Conservation (phyloP, 176 grass and related monocot species). For the Elaeis guineensis region DNA sequence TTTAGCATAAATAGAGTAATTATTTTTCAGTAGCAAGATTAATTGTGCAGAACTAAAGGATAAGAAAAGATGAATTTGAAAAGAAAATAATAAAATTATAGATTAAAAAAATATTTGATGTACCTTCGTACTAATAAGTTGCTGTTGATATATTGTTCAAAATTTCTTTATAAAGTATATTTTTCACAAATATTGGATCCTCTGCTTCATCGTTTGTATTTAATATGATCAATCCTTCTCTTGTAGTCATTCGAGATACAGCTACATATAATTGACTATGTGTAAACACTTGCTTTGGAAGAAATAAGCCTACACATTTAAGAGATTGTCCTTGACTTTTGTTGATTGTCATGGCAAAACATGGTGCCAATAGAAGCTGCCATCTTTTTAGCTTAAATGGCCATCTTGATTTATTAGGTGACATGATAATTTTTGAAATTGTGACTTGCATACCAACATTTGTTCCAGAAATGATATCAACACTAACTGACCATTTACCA, state of each 20-base stretch:
- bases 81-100: too few relatives aligned
- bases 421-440: not conserved
- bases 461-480: not conserved
- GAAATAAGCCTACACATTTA: not conserved
- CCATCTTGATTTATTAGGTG: not conserved
- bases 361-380: not conserved
- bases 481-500: not conserved
- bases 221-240: not conserved
- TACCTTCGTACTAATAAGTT: not conserved
- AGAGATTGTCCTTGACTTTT: not conserved
- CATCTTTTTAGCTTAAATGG: not conserved
- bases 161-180: not conserved
- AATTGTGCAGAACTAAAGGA: too few relatives aligned
- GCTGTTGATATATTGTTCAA: not conserved
- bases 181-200: not conserved
- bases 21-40: too few relatives aligned
- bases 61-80: too few relatives aligned
- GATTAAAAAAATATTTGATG: too few relatives aligned
- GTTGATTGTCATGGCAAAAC: not conserved
- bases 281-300: not conserved
- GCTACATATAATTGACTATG: not conserved
- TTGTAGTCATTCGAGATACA: not conserved
- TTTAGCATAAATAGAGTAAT: too few relatives aligned
- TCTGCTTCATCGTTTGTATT: not conserved
- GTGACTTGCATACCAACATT: not conserved